Percentiles rank a stretch among this genome's conserved stretches.
Evolutionary conservation across 768 basidiomycete genomes (phyloP).

Genomic region (Agaricus bisporus): DNA sequence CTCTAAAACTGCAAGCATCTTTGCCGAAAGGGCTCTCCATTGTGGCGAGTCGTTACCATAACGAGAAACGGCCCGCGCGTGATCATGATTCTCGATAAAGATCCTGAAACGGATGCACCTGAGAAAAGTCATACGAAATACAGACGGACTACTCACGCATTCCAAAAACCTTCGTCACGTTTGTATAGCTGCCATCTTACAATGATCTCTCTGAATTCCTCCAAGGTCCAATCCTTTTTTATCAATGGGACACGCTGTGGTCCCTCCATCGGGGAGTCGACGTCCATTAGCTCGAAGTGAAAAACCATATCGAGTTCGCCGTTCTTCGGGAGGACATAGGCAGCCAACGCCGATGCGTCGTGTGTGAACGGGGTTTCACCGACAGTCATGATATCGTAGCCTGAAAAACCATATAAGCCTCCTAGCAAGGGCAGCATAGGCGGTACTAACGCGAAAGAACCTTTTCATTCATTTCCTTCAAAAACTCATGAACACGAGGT

Average conservation of each 20-base stretch:
- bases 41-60: conserved; percentile 56
- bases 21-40: conserved; percentile 55
- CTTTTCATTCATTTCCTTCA: conserved; percentile 58
- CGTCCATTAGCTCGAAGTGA: conserved; percentile 54
- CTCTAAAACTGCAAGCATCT: conserved; percentile 59
- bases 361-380: conserved; percentile 61
- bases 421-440: too few species aligned
- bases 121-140: conserved; percentile 3
- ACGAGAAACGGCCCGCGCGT: conserved; percentile 56
- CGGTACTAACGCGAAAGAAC: conserved; percentile 45
- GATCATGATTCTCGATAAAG: conserved; percentile 70
- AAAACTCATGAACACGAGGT: conserved; percentile 59
- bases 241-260: conserved; percentile 32
- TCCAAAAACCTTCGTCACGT: conserved; percentile 60
- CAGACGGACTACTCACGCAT: conserved; percentile 36
- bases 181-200: conserved; percentile 54
- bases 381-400: conserved; percentile 55
- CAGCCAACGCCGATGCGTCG: conserved; percentile 41
- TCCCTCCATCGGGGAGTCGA: conserved; percentile 40
- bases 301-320: conserved; percentile 65
- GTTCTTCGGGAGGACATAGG: conserved; percentile 49
- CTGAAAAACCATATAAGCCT: conserved; percentile 21
- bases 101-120: conserved; percentile 26
- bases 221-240: conserved; percentile 42
- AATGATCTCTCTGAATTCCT: conserved; percentile 43